Evolutionary conservation across 2,329 filamentous ascomycete species (phyloP).

Genomic region (Colletotrichum neosansevieriae): DNA sequence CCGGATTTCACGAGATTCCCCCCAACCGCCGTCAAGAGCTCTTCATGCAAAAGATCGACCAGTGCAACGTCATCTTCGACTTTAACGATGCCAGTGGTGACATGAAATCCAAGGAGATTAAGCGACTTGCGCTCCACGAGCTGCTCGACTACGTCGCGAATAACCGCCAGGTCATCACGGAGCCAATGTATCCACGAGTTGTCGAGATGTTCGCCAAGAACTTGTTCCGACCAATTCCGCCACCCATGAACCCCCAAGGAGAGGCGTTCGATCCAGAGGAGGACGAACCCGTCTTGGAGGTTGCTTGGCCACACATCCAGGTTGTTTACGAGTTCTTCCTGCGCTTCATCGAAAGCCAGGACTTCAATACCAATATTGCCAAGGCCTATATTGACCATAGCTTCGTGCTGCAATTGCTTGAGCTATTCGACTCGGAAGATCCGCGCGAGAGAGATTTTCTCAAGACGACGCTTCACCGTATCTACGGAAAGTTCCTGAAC

Average conservation of each 20-base stretch:
- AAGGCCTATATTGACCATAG: slow-evolving; percentile 99
- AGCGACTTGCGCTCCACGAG: slow-evolving; percentile 94
- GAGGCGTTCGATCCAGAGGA: slow-evolving; percentile 99
- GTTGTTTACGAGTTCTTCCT: slow-evolving; percentile 99
- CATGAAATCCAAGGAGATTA: slow-evolving; percentile 99
- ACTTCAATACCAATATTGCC: slow-evolving; percentile 99
- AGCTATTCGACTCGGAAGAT: slow-evolving; percentile 98
- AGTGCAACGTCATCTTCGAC: slow-evolving; percentile 99
- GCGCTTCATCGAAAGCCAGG: slow-evolving; percentile 98
- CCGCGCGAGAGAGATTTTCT: slow-evolving; percentile 96
- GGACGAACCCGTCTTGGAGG: slow-evolving; percentile 96
- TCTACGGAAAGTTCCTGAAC: slow-evolving; percentile 99
- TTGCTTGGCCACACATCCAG: slow-evolving; percentile 99
- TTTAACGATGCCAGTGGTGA: slow-evolving; percentile 98
- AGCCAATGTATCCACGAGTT: slow-evolving; percentile 98
- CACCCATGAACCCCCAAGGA: slow-evolving; percentile 96
- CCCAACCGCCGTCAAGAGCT: slow-evolving; percentile 95
- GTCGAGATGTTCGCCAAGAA: slow-evolving; percentile 99
- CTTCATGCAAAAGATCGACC: slow-evolving; percentile 99
- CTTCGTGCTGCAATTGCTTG: slow-evolving; percentile 96
- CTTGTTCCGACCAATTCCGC: slow-evolving; percentile 94
- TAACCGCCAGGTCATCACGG: slow-evolving; percentile 97
- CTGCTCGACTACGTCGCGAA: slow-evolving; percentile 98
- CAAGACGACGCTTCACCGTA: slow-evolving; percentile 96
- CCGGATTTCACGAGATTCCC: slow-evolving; percentile 96